These are phyloP conservation scores for Albugo laibachii DNA, from an alignment of 352 stramenopile species.

Conservation along the genomic window DNA sequence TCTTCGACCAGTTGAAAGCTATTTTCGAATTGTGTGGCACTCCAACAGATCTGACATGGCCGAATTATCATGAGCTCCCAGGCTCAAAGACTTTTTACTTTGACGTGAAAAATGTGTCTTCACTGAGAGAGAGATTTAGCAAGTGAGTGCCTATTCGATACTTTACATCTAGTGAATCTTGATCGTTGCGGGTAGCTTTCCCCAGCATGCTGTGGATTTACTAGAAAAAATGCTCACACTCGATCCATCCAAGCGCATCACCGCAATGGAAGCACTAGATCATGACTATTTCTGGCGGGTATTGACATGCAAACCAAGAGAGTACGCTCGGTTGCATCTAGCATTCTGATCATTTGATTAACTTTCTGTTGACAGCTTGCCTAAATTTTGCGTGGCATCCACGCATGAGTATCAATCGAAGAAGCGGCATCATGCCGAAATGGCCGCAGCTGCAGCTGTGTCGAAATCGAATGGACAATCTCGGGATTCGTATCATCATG, in stretches of 20 bases:
- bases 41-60: conserved; percentile 64
- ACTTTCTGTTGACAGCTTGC: conserved; percentile 19
- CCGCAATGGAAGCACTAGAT: conserved; percentile 85
- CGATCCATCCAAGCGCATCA: conserved; percentile 87
- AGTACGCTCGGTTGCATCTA: conserved; percentile 20
- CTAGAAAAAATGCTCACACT: conserved; percentile 88
- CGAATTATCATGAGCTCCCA: conserved; percentile 51
- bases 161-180: not conserved
- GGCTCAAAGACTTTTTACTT: conserved; percentile 42
- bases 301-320: conserved; percentile 60
- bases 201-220: conserved; percentile 72
- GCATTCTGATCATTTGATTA: not conserved
- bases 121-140: conserved; percentile 54
- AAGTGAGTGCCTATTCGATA: conserved; percentile 19
- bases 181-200: conserved; percentile 22
- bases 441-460: conserved; percentile 7
- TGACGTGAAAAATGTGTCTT: conserved; percentile 60
- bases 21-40: conserved; percentile 60
- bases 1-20: conserved; percentile 30
- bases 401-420: conserved; percentile 77
- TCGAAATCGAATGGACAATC: not conserved
- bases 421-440: conserved; percentile 65
- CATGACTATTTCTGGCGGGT: conserved; percentile 94
- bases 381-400: conserved; percentile 69
- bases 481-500: not conserved